Conservation (phyloP, 169 alveolate genomes). For the Miamiensis avidus region DNA sequence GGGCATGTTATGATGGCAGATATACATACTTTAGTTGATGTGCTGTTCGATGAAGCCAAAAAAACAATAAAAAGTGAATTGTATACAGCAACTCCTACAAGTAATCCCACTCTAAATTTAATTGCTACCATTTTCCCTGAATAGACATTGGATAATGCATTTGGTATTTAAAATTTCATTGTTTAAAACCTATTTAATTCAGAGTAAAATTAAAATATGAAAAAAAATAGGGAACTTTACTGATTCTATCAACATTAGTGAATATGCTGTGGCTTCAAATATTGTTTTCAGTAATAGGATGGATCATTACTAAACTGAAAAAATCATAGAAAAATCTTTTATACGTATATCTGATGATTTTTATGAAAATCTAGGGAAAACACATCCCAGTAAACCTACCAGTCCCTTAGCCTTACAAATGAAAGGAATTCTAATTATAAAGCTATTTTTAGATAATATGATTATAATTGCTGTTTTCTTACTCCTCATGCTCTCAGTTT, state of each 20-base stretch:
- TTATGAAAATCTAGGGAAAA: constrained; percentile 7
- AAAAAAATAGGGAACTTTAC: neutral
- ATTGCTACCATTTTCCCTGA: constrained; percentile 7
- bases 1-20: constrained; percentile 73
- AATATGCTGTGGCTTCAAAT: constrained; percentile 34
- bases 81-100: constrained; percentile 1
- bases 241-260: constrained; percentile 7
- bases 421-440: constrained; percentile 26
- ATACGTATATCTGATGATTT: constrained; percentile 28
- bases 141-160: neutral
- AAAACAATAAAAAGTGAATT: constrained; percentile 38
- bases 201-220: no score
- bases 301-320: constrained; percentile 16
- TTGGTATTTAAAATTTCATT: no score
- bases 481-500: constrained; percentile 69
- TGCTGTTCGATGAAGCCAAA: constrained; percentile 12
- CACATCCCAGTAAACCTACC: constrained; percentile 7
- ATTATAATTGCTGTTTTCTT: constrained; percentile 70
- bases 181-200: neutral
- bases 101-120: constrained; percentile 15
- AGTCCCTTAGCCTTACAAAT: constrained; percentile 29
- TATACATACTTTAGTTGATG: constrained; percentile 30
- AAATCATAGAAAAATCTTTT: constrained; percentile 15
- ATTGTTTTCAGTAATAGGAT: constrained; percentile 34
- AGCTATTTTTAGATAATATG: constrained; percentile 71